phyloP scores from a whole-genome alignment of 192 early-diverging fungal genomes.

The Rhizophagus clarus region DNA sequence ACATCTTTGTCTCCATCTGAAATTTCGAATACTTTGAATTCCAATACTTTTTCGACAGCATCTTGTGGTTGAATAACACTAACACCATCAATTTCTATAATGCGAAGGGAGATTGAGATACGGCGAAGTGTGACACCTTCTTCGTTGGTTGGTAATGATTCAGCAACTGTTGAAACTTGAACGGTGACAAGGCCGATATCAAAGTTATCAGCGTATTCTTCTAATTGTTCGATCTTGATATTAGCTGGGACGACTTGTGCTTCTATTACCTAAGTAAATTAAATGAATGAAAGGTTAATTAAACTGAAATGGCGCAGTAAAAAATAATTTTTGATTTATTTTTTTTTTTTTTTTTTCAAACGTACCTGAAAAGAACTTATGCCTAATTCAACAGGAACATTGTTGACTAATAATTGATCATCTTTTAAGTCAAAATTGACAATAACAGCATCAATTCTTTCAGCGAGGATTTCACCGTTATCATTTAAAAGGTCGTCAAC shows the following conservation, averaged over 20 bases:
- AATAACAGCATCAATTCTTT: conserved; percentile 57
- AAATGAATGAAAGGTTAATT: neutral
- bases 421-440: conserved; percentile 60
- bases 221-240: conserved; percentile 42
- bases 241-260: conserved; percentile 41
- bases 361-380: conserved; percentile 37
- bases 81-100: conserved; percentile 57
- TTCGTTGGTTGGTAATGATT: conserved; percentile 46
- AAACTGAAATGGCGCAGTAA: neutral
- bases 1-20: conserved; percentile 27
- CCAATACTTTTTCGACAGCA: conserved; percentile 56
- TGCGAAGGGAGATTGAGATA: conserved; percentile 47
- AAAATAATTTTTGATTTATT: too few relatives aligned
- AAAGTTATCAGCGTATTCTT: conserved; percentile 50
- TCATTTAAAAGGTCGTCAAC: conserved; percentile 60
- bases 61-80: conserved; percentile 53
- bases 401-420: conserved; percentile 56
- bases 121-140: conserved; percentile 48
- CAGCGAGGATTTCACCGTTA: conserved; percentile 57
- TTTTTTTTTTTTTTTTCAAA: too few relatives aligned
- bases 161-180: conserved; percentile 49
- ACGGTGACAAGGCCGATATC: conserved; percentile 57
- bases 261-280: conserved; percentile 33
- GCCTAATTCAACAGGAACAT: conserved; percentile 48
- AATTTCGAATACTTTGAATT: conserved; percentile 51